Percentiles rank a stretch among this genome's conserved stretches.
Evolutionary conservation across 768 basidiomycete species (phyloP).

Genomic region (Pluteus cervinus): DNA sequence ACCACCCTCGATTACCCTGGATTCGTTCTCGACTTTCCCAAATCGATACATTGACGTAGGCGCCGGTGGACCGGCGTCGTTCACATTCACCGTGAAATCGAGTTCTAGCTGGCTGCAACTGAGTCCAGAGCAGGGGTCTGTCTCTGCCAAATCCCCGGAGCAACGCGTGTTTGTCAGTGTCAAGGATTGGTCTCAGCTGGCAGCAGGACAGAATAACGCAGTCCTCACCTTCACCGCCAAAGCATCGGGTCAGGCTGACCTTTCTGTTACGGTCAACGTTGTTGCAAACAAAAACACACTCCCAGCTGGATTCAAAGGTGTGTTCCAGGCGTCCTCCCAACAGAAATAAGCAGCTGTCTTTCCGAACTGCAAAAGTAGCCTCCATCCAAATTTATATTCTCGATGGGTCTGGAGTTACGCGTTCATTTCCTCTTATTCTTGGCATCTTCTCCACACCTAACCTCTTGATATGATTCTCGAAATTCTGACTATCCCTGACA

Average conservation of each 20-base stretch:
- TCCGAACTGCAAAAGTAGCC: neutral
- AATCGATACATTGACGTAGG: conserved; percentile 57
- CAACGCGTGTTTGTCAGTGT: conserved; percentile 49
- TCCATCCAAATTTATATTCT: too few relatives aligned
- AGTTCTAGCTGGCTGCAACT: conserved; percentile 52
- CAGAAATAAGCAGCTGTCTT: neutral
- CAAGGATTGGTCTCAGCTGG: conserved; percentile 48
- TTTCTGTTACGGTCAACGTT: conserved; percentile 25
- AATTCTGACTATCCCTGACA: conserved; percentile 9
- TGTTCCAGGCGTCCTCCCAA: conserved; percentile 3
- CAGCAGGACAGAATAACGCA: conserved; percentile 28
- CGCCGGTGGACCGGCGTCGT: conserved; percentile 51
- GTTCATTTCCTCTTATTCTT: too few relatives aligned
- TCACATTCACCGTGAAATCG: conserved; percentile 44
- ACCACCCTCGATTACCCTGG: conserved; percentile 43
- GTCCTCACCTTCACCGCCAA: conserved; percentile 42
- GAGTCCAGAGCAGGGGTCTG: conserved; percentile 38
- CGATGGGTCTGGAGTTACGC: too few relatives aligned
- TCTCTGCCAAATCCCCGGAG: conserved; percentile 42
- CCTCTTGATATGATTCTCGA: neutral
- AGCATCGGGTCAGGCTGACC: conserved; percentile 29
- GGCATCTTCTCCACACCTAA: too few relatives aligned
- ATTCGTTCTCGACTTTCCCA: conserved; percentile 48
- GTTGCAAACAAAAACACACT: conserved; percentile 31
- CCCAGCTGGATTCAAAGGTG: conserved; percentile 45